Evolutionary conservation across 208 protist species (phyloP).

Genomic region (Wallacemonas sp.): DNA sequence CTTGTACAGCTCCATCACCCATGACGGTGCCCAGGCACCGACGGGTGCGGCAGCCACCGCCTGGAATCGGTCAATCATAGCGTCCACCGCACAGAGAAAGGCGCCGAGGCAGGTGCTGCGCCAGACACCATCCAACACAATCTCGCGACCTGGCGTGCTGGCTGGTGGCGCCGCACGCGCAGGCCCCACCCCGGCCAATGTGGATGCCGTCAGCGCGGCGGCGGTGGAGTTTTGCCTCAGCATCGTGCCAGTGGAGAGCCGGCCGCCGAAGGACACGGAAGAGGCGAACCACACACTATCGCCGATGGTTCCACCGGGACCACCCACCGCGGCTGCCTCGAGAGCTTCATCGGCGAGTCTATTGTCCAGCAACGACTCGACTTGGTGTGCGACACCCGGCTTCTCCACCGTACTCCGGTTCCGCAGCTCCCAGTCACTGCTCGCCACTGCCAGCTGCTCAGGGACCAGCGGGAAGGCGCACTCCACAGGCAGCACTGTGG

Average conservation of each 20-base stretch:
- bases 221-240: neutral
- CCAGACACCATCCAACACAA: slow-evolving; percentile 33
- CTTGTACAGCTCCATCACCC: slow-evolving; percentile 60
- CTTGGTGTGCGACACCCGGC: neutral
- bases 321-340: neutral
- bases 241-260: slow-evolving; percentile 1
- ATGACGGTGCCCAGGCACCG: slow-evolving; percentile 18
- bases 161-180: neutral
- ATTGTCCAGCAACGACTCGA: neutral
- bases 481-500: slow-evolving; percentile 50
- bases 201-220: no score
- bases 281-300: neutral
- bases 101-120: slow-evolving; percentile 29
- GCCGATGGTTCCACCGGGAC: neutral
- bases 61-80: slow-evolving; percentile 21
- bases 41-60: neutral
- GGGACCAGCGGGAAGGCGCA: slow-evolving; percentile 44
- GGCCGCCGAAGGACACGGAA: neutral
- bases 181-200: no score
- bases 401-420: neutral
- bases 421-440: slow-evolving; percentile 30
- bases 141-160: neutral
- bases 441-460: slow-evolving; percentile 6
- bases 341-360: neutral
- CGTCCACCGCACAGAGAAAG: slow-evolving; percentile 31